Percentiles rank a stretch among this genome's conserved stretches.
These are phyloP conservation scores for Alternaria sp. DNA, from an alignment of 2,329 filamentous ascomycete genomes.

Conservation along the genomic window DNA sequence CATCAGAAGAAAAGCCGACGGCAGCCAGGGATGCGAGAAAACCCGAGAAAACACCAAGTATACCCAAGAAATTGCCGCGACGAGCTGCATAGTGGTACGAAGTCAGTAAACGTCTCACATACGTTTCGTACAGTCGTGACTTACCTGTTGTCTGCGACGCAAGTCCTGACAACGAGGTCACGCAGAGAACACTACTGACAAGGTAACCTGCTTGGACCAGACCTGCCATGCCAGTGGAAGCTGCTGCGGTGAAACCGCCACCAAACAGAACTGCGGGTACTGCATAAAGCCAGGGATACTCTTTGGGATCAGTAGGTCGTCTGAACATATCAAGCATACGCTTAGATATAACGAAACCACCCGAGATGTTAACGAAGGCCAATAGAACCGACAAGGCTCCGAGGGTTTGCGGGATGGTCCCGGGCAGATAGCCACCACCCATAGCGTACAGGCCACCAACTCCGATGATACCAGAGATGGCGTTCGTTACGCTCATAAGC, in stretches of 20 bases:
- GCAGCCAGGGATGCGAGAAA: constrained; percentile 83
- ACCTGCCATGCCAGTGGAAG: constrained; percentile 80
- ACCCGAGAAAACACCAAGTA: constrained; percentile 82
- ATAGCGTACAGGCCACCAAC: constrained; percentile 88
- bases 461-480: constrained; percentile 88
- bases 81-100: constrained; percentile 58
- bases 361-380: constrained; percentile 87
- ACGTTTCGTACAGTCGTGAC: background rate
- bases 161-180: constrained; percentile 77
- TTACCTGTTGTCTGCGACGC: constrained; percentile 74
- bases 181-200: constrained; percentile 83
- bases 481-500: constrained; percentile 92
- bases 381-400: constrained; percentile 81
- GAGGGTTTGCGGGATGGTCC: constrained; percentile 77
- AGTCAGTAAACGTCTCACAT: background rate
- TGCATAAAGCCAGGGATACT: constrained; percentile 87
- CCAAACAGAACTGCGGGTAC: constrained; percentile 79
- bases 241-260: constrained; percentile 80
- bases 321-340: constrained; percentile 76
- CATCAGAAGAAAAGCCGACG: constrained; percentile 79
- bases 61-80: constrained; percentile 84
- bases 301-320: constrained; percentile 82
- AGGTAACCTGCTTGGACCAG: constrained; percentile 88
- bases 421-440: constrained; percentile 68
- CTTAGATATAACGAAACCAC: constrained; percentile 90